These are phyloP conservation scores for Theileria equi DNA, from an alignment of 169 alveolate genomes.

Conservation along the genomic window DNA sequence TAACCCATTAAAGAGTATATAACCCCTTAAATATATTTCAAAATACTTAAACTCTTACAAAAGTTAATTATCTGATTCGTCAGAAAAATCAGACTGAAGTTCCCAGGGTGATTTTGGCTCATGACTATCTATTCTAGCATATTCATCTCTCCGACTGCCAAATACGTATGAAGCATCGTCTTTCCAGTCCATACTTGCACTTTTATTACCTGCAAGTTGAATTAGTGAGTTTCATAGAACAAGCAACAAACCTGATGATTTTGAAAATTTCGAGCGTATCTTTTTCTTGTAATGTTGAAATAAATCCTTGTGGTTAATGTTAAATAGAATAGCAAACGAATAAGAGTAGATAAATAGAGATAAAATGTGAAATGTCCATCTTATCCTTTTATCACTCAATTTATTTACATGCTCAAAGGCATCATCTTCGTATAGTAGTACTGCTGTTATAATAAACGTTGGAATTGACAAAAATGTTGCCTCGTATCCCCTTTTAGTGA, in stretches of 20 bases:
- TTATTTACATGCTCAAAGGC: neutral
- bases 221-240: no score
- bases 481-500: constrained; percentile 6
- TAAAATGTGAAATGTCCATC: neutral
- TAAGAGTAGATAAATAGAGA: constrained; percentile 3
- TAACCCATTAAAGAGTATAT: neutral
- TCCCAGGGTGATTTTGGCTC: constrained; percentile 62
- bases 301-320: constrained; percentile 11
- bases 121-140: neutral
- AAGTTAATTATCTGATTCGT: constrained; percentile 34
- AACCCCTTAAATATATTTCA: neutral
- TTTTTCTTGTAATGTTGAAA: neutral
- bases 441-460: constrained; percentile 2
- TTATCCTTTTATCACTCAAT: no score
- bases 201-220: no score
- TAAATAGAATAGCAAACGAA: neutral
- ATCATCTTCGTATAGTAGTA: neutral
- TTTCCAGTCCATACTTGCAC: neutral
- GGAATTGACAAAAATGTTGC: constrained; percentile 12
- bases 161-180: neutral
- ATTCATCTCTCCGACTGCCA: neutral
- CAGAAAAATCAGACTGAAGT: constrained; percentile 39
- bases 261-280: neutral
- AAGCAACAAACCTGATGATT: neutral
- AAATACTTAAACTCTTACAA: neutral